Base-by-base conservation (phyloP, 2,329 filamentous ascomycete genomes). In the Sphaerulina vaccinii region DNA sequence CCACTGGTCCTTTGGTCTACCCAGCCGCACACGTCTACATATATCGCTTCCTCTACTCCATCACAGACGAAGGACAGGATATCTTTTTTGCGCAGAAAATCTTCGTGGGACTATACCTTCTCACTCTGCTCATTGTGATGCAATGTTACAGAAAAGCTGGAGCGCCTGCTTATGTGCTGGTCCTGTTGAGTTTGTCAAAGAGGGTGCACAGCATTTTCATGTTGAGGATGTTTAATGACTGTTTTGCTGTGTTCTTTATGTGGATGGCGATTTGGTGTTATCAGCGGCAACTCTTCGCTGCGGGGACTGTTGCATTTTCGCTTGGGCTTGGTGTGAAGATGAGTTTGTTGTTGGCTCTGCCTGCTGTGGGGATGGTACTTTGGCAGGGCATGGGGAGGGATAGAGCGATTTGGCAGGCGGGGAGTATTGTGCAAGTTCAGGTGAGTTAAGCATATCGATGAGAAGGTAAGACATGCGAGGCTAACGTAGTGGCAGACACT, bases 141-240 rank as follows among this genome's bases (percentile, higher is more conserved):
- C 76, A 82, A 24, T 95, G 89, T 72, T 97, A 99, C 68, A 79
- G 82, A 66, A 76, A 78, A 56, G 88, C 88, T 48, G 83, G 83
- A 72, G 88, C 87, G 13, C 92, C 93, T 7, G 89, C 90, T 0
- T 97, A 95, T 71, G 77, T 97, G 51, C 86, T 96, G 56, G 86
- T 90, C 0, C 78, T 97, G 53, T 79, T 99, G 43, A 81, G 95
- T 47, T 74, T 96, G 39, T 96, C 91, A 49, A 97, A 97, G 71
- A 83, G 93, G 29, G 75, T 97, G 21, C 93, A 99, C 71, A 96
- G 90, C 70, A 87, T 99, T 62, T 99, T 93, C 66, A 74, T 99
- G 61, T 79, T 99, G 49, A 83, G 93, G 37, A 86, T 92, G 65
- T 99, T 99, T 78, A 99, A 99, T 72, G 93, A 99, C 73, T 89